Base-by-base conservation (phyloP, 2,329 filamentous ascomycete species). In the Dryadomyces sulphureus region DNA sequence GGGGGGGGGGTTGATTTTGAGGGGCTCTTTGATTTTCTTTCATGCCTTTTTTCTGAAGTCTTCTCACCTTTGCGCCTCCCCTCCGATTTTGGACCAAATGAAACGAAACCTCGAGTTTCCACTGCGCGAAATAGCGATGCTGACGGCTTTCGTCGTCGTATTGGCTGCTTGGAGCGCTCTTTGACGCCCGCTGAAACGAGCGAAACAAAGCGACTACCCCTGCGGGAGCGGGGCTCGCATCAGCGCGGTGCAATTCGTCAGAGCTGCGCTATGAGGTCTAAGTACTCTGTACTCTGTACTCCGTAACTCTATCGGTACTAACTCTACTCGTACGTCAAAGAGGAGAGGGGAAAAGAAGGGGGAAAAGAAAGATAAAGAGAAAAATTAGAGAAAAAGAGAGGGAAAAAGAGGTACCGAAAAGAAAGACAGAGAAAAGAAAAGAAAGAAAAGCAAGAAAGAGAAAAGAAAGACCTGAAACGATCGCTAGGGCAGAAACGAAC, bases 331-430 rank as follows among this genome's bases (percentile, higher is more conserved):
- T n/a, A n/a, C 25, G 25, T 27, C 25, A 11, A 27, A 14, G 16
- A 41, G 43, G 30, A 43, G 45, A 47, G 41, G 19, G 20, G 22
- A 27, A 48, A 41, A 36, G n/a, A 36, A 16, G 34, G 17, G 16
- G 9, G 12, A 11, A n/a, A 19, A 19, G n/a, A 36, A 36, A 7
- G 4, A 19, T 7, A 19, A 19, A 36, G 16, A 19, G 34, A 36
- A 19, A n/a, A 36, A 36, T 7, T 7, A 30, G 34, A 36, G 12
- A 8, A 16, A 19, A 19, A 19, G 12, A 36, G 17, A 36, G 34
- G 7, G n/a, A 19, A 19, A 16, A 7, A 32, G 11, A 9, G 11
- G 11, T 32, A 30, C 7, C 27, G 16, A 36, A 7, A 16, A 36
- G 34, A 7, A n/a, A 3, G 5, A 36, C 17, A 8, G 5, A 12